Percentiles rank a stretch among this genome's conserved stretches.
Conservation (phyloP, 257 asterid genomes). For the Petunia secreta region DNA sequence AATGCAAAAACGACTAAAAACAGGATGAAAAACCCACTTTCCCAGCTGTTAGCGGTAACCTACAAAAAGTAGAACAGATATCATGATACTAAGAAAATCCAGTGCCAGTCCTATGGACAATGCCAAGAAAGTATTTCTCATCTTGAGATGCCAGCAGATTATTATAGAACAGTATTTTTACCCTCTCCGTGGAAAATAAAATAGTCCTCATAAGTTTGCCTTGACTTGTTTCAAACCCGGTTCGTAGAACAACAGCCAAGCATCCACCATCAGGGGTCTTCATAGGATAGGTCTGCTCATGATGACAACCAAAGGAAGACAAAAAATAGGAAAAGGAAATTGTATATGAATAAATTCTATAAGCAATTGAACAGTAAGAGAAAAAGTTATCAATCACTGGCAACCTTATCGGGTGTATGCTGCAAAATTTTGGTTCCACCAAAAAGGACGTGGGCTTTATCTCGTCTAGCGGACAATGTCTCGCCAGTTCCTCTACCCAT, state of each 20-base stretch:
- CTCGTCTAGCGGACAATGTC: slow-evolving; percentile 77
- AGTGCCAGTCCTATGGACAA: neutral
- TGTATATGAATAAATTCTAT: neutral
- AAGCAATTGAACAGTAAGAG: neutral
- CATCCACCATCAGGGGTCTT: slow-evolving; percentile 99
- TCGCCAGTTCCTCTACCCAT: slow-evolving; percentile 77
- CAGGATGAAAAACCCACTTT: slow-evolving; percentile 90
- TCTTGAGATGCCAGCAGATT: slow-evolving; percentile 31
- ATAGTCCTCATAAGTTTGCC: slow-evolving; percentile 99
- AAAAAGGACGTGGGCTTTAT: slow-evolving; percentile 90
- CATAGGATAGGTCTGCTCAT: slow-evolving; percentile 72
- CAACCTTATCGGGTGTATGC: slow-evolving; percentile 95
- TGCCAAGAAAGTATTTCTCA: neutral
- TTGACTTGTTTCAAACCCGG: slow-evolving; percentile 99
- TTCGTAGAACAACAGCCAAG: slow-evolving; percentile 93
- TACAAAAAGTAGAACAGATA: slow-evolving; percentile 35
- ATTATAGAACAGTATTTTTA: slow-evolving; percentile 38
- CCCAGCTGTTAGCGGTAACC: slow-evolving; percentile 99
- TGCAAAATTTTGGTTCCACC: slow-evolving; percentile 98
- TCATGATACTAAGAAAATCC: slow-evolving; percentile 24
- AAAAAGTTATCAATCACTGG: slow-evolving; percentile 6
- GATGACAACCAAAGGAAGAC: slow-evolving; percentile 23
- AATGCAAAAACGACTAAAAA: slow-evolving; percentile 92
- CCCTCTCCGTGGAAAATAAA: slow-evolving; percentile 98
- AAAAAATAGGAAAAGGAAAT: slow-evolving; percentile 14